Conservation (phyloP, 192 early-diverging fungal genomes). For the Rhizophlyctis rosea region DNA sequence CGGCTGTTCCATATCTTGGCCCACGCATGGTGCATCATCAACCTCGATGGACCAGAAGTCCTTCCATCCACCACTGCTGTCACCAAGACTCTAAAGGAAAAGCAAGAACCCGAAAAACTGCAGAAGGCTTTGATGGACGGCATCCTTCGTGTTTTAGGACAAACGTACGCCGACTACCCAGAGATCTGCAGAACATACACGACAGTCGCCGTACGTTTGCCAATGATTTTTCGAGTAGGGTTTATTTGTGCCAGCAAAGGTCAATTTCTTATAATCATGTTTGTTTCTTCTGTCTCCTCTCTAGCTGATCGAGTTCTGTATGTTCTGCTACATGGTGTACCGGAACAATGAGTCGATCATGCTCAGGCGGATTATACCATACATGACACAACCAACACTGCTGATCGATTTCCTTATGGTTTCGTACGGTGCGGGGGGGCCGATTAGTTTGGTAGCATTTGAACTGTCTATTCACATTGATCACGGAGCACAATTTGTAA, state of each 20-base stretch:
- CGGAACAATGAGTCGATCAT: slow-evolving; percentile 40
- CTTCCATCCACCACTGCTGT: not conserved
- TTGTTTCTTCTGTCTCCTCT: not conserved
- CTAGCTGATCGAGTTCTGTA: slow-evolving; percentile 24
- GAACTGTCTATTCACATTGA: slow-evolving; percentile 93
- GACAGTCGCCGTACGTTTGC: slow-evolving; percentile 6
- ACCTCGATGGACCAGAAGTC: not conserved
- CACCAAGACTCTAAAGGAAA: not conserved
- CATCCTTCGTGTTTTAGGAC: slow-evolving; percentile 2
- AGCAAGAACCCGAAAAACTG: not conserved
- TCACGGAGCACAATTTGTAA: slow-evolving; percentile 90
- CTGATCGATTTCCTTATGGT: slow-evolving; percentile 94
- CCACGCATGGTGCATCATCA: slow-evolving; percentile 4
- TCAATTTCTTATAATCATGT: not conserved
- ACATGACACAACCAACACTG: slow-evolving; percentile 69
- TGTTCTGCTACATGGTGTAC: slow-evolving; percentile 14
- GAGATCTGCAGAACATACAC: slow-evolving; percentile 2
- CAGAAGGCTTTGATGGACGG: not conserved
- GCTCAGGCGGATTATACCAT: slow-evolving; percentile 87
- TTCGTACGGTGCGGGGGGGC: slow-evolving; percentile 84
- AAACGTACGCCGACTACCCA: not conserved
- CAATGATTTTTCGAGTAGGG: no score
- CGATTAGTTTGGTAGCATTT: slow-evolving; percentile 86
- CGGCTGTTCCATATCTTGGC: not conserved
- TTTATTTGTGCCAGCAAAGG: no score